Percentiles rank a stretch among this genome's conserved stretches.
These are phyloP conservation scores for Gracilaria gracilis DNA, from an alignment of 23 red algal genomes.

Conservation along the genomic window DNA sequence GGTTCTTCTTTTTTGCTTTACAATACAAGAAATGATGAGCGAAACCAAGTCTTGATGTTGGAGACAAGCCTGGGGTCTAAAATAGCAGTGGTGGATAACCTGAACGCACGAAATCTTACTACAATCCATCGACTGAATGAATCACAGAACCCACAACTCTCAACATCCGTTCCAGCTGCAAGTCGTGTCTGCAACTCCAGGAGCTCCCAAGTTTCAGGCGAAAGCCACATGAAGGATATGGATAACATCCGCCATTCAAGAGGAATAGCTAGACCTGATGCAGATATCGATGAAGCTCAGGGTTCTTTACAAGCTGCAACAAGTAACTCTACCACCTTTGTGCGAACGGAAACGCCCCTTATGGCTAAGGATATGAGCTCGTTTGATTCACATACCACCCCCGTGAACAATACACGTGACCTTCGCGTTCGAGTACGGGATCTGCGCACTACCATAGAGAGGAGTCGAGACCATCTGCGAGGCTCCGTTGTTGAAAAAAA, in stretches of 20 bases:
- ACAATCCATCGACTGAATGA: background rate
- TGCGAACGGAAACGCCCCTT: too few relatives aligned
- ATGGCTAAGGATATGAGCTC: too few relatives aligned
- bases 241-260: background rate
- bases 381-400: too few relatives aligned
- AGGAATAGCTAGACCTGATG: background rate
- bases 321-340: too few relatives aligned
- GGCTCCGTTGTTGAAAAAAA: background rate
- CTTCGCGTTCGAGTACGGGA: background rate
- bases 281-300: background rate
- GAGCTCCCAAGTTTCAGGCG: background rate
- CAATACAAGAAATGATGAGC: background rate
- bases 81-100: background rate
- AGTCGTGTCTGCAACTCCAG: background rate
- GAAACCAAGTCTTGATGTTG: background rate
- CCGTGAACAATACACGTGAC: too few relatives aligned
- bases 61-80: conserved; percentile 17
- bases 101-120: background rate
- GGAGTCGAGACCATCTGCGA: background rate
- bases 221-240: background rate
- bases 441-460: background rate
- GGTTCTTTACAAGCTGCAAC: too few relatives aligned
- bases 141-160: background rate
- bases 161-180: background rate
- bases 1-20: conserved; percentile 68